Evolutionary conservation across 768 basidiomycete genomes (phyloP).

Genomic region (Calocera cornea): DNA sequence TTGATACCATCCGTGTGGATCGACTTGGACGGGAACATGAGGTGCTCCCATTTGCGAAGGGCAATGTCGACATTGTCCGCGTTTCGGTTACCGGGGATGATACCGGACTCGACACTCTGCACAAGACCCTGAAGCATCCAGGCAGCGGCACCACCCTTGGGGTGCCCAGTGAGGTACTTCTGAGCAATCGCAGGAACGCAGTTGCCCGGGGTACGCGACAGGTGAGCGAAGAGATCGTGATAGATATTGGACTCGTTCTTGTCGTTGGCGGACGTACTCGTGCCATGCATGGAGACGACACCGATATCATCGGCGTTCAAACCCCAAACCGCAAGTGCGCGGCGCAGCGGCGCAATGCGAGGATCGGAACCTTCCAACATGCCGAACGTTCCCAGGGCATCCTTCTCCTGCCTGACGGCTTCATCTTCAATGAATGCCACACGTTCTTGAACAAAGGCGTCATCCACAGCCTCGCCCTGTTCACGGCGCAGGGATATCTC

Average conservation of each 20-base stretch:
- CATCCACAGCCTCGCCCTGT: constrained; percentile 38
- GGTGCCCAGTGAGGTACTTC: constrained; percentile 92
- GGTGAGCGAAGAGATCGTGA: constrained; percentile 84
- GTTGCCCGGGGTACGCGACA: constrained; percentile 84
- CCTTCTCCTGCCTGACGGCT: constrained; percentile 81
- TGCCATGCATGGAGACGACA: constrained; percentile 78
- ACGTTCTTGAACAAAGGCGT: constrained; percentile 61
- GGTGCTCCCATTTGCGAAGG: constrained; percentile 75
- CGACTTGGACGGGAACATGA: constrained; percentile 95
- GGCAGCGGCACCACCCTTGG: constrained; percentile 97
- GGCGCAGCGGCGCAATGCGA: constrained; percentile 77
- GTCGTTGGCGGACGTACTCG: constrained; percentile 82
- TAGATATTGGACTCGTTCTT: constrained; percentile 96
- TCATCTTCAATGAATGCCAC: constrained; percentile 80
- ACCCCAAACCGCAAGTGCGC: constrained; percentile 95
- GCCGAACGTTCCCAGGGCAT: constrained; percentile 83
- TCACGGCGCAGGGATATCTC: constrained; percentile 54
- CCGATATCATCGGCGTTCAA: constrained; percentile 83
- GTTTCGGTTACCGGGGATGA: constrained; percentile 91
- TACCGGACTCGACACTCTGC: constrained; percentile 70
- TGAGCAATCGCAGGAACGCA: constrained; percentile 96
- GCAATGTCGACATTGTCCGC: constrained; percentile 92
- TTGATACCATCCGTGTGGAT: constrained; percentile 88
- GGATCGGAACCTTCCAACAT: constrained; percentile 86
- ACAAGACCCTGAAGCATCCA: constrained; percentile 92